Evolutionary conservation across 1,284 basidiomycete species (phyloP).

Genomic region (Rhodotorula sp.): DNA sequence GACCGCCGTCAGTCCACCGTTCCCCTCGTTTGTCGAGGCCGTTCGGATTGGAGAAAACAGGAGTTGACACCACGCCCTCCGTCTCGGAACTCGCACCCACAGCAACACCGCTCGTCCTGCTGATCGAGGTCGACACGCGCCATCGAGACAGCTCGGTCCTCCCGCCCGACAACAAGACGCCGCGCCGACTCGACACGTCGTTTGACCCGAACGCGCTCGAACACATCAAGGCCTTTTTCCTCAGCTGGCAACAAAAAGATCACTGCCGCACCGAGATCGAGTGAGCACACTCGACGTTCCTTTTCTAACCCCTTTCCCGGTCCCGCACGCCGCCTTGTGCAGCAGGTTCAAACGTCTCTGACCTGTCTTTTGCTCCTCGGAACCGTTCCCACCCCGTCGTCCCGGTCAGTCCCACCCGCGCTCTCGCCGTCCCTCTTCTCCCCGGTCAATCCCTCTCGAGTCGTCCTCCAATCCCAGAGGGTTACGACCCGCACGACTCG

Average conservation of each 20-base stretch:
- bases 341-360: not conserved
- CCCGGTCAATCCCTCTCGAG: not conserved
- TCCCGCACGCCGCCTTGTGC: no score
- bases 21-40: no score
- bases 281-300: not conserved
- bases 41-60: no score
- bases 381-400: not conserved
- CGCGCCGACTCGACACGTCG: not conserved
- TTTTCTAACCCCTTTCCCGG: no score
- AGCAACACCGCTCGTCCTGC: not conserved
- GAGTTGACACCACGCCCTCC: not conserved
- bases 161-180: no score
- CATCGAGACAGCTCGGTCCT: not conserved
- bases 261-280: constrained; percentile 1
- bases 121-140: not conserved
- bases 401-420: not conserved
- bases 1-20: not conserved
- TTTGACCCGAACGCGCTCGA: constrained; percentile 1
- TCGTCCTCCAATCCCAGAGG: not conserved
- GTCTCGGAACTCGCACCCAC: not conserved
- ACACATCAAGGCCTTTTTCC: constrained; percentile 2
- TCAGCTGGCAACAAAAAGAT: not conserved
- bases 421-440: not conserved
- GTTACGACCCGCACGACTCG: not conserved
- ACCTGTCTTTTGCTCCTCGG: not conserved